Base-by-base conservation (phyloP, 371 early-diverging fungal species). In the Mucor velutinosus region DNA sequence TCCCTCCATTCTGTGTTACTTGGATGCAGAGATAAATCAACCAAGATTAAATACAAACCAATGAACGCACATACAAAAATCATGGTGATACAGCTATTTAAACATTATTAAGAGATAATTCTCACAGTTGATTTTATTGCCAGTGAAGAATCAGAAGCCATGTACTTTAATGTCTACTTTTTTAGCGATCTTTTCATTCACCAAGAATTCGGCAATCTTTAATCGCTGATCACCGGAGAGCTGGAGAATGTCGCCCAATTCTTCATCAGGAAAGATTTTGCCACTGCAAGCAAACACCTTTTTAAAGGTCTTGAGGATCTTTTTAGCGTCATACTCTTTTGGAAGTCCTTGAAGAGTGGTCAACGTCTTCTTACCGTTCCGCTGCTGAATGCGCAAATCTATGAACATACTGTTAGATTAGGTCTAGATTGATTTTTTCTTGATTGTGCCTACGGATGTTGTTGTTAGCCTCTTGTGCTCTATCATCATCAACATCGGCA, bases 211-310 rank as follows among this genome's bases (percentile, higher is more conserved):
- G 64, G 82, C 84, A 70, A 97, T 90, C 80, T 95, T 96, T 53
- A 78, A 60, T 64, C 99, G 91, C 72, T 99, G 98, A 84, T 98
- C 98, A 63, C 99, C 99, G 53, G 94, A 90, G 27, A 99, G 88
- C 81, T 98, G 98, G 74, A 98, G 90, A 57, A 97, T 90, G 71
- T 93, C 81, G 33, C 96, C 97, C 45, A 90, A 77, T 73, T 94
- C 95, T 74, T 95, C 92, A 84, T 98, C 96, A 58, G 93, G 89
- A 25, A 95, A 92, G 51, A 98, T 82, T 25, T 89, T 96, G 29
- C 99, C 99, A 86, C 94, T 97, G 86, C 99, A 98, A 60, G 97
- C 97, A 77, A 97, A 97, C 55, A 92, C 91, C 85, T 95, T 97
- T 86, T 97, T 98, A 79, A 99, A 95, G 37, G 89, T 90, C 81